phyloP scores from a whole-genome alignment of 176 grass and related monocot species.

The Rhipidocladum racemiflorum region DNA sequence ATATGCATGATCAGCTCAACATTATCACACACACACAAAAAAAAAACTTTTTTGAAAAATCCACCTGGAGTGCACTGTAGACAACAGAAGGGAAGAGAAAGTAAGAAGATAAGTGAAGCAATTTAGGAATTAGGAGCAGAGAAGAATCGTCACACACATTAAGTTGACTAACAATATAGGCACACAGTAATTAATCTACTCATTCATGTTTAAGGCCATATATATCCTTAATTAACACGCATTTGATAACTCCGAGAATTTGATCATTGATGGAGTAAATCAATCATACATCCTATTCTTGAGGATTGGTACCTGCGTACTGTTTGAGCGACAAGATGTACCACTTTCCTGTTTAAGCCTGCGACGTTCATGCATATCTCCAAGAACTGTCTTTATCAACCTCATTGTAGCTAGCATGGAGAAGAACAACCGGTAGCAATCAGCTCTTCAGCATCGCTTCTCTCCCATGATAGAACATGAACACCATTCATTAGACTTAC shows the following conservation, averaged over 20 bases:
- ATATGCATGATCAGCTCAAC: neutral
- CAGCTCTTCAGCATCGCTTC: neutral
- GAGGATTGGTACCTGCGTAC: neutral
- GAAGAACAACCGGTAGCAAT: neutral
- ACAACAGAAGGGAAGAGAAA: too few species aligned
- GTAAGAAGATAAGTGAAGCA: too few species aligned
- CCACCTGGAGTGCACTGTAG: too few species aligned
- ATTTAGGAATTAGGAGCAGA: too few species aligned
- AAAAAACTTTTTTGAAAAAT: neutral
- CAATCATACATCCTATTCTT: neutral
- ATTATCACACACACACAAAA: too few species aligned
- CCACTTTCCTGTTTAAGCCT: neutral
- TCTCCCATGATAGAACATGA: neutral
- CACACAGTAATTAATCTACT: too few species aligned
- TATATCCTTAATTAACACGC: too few species aligned
- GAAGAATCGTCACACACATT: too few species aligned
- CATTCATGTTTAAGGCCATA: too few species aligned
- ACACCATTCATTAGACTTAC: neutral
- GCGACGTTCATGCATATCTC: neutral
- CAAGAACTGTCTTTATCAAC: neutral
- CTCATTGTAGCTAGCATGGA: neutral
- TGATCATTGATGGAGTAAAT: neutral
- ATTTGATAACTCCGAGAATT: neutral
- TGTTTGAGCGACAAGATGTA: neutral
- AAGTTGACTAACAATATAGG: too few species aligned